phyloP scores from a whole-genome alignment of 2,329 filamentous ascomycete species.

The Aspergillus japonicus region DNA sequence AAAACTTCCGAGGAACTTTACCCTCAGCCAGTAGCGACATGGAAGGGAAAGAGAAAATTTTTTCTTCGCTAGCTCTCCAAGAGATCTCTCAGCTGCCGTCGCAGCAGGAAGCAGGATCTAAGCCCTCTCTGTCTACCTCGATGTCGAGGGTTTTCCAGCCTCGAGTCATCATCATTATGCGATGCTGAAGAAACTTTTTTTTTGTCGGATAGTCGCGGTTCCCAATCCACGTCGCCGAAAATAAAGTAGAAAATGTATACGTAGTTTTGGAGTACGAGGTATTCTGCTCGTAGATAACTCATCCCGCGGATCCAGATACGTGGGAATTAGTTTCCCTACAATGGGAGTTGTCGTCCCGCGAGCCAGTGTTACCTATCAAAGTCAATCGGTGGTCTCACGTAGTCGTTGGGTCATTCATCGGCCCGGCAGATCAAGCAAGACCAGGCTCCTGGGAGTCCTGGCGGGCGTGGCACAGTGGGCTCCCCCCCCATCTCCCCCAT shows the following conservation, averaged over 20 bases:
- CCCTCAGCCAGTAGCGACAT: not conserved
- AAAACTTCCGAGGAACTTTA: not conserved
- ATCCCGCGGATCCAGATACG: not conserved
- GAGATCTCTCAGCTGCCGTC: not conserved
- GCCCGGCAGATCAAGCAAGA: constrained; percentile 15
- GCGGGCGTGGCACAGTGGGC: no score
- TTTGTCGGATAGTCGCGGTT: not conserved
- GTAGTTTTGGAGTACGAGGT: not conserved
- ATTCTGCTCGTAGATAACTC: not conserved
- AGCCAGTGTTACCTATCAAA: not conserved
- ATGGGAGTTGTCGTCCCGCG: not conserved
- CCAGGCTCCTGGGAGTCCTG: no score
- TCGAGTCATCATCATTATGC: not conserved
- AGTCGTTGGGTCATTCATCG: constrained; percentile 14
- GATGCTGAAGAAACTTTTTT: not conserved
- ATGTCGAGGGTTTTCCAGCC: not conserved
- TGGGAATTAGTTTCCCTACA: not conserved
- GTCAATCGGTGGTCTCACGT: not conserved
- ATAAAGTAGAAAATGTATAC: no score
- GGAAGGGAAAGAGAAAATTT: not conserved
- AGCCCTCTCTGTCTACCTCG: not conserved
- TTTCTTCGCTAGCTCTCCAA: not conserved
- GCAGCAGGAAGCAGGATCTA: not conserved
- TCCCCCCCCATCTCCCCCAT: not conserved
- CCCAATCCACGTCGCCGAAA: not conserved